Evolutionary conservation across 2,329 filamentous ascomycete species (phyloP), one percentile per base, ranked within the genome.

Genomic region (Apiospora malaysiana): DNA sequence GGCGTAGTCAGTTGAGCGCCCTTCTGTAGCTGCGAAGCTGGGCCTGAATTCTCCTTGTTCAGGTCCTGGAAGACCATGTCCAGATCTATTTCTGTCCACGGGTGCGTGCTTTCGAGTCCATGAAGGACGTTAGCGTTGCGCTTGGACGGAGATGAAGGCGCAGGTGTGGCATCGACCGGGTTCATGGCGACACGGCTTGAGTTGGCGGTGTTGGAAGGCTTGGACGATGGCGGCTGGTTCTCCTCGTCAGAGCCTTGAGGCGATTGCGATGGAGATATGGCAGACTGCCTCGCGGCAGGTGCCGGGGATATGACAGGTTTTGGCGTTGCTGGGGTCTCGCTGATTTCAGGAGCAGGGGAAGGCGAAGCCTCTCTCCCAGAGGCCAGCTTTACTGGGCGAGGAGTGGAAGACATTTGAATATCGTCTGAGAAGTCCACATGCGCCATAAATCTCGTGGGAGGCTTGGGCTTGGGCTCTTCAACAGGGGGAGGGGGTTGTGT

Each of bases 231-330:
- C 0, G 92, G 92, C 66, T 89, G 90, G 75, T 95, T 95, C 79
- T 96, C 93, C 0, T 92, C 92, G 78, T 96, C 92, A 0, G 93
- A 95, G 1, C 92, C 92, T 75, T 94, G 92, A 0, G 91, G 91
- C 0, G 92, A 93, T 23, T 88, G 87, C 0, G 91, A 93, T 0
- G 90, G 91, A 0, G 89, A 89, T 7, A 88, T 75, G 1, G 82
- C 88, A 16, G 88, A 80, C 73, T 90, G 88, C 70, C 84, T 85
- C 14, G 87, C 85, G 6, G 85, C 84, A 1, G 84, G 82, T 0
- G 83, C 84, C 1, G 87, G 84, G 0, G 85, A 85, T 32, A 81
- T 77, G 49, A 77, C 74, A 47, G 82, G 75, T 25, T 79, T 78
- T 3, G 87, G 86, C 0, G 87, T 87, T 2, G 85, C 72, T 16